These are phyloP conservation scores for Melanogaster broomeanus DNA, from an alignment of 768 basidiomycete species.

Conservation along the genomic window DNA sequence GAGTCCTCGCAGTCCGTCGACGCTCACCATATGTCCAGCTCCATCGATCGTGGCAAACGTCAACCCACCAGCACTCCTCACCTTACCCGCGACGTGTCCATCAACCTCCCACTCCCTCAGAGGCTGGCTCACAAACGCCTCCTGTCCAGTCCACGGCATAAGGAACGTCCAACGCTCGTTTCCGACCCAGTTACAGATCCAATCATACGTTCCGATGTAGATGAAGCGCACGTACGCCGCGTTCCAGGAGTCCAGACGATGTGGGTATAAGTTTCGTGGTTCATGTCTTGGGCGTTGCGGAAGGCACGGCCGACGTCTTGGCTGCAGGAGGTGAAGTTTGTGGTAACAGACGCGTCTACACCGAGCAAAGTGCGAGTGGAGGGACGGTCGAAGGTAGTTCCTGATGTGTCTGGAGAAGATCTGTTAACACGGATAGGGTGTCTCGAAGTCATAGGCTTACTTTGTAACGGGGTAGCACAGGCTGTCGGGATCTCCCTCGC, in stretches of 20 bases:
- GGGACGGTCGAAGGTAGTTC: constrained; percentile 61
- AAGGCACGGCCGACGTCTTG: constrained; percentile 52
- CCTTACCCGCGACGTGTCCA: constrained; percentile 51
- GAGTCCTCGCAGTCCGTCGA: not conserved
- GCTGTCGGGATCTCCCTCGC: constrained; percentile 49
- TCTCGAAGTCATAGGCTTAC: constrained; percentile 23
- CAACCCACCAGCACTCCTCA: constrained; percentile 57
- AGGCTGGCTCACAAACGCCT: constrained; percentile 46
- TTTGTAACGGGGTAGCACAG: constrained; percentile 60
- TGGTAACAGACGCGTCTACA: constrained; percentile 49
- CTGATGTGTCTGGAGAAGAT: constrained; percentile 48
- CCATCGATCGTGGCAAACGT: constrained; percentile 67
- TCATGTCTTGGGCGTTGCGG: constrained; percentile 39
- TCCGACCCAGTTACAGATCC: constrained; percentile 80
- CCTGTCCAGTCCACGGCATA: constrained; percentile 70
- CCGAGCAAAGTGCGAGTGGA: constrained; percentile 58
- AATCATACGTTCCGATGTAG: constrained; percentile 75
- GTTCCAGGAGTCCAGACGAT: constrained; percentile 61
- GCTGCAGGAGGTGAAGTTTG: constrained; percentile 44
- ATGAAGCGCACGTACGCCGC: constrained; percentile 74
- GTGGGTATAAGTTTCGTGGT: constrained; percentile 34
- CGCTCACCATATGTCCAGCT: constrained; percentile 75
- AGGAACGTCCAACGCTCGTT: constrained; percentile 77
- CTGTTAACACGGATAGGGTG: not conserved
- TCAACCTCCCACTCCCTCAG: constrained; percentile 62